Evolutionary conservation across 2,329 filamentous ascomycete species (phyloP).

Genomic region (Dichotomopilus funicola): DNA sequence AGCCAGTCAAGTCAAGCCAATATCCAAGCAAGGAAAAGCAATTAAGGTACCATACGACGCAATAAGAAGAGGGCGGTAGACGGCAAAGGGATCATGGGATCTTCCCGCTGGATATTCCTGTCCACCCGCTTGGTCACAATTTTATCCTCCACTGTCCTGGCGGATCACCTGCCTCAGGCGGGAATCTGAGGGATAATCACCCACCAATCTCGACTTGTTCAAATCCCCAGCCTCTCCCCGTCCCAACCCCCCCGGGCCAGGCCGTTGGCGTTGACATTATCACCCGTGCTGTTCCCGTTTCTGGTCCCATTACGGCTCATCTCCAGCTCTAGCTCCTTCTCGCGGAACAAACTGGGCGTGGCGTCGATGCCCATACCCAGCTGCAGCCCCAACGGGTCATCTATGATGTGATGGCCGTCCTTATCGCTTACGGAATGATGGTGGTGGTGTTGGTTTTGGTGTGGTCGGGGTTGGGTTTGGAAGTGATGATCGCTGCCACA

Average conservation of each 20-base stretch:
- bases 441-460: background rate
- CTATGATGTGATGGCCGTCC: background rate
- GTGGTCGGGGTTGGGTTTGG: background rate
- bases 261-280: background rate
- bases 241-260: slow-evolving; percentile 5
- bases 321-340: slow-evolving; percentile 11
- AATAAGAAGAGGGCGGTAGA: background rate
- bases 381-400: slow-evolving; percentile 3
- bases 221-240: slow-evolving; percentile 2
- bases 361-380: background rate
- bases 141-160: too few species aligned
- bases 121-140: too few species aligned
- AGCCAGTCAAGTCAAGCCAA: background rate
- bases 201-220: background rate
- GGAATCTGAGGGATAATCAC: too few species aligned
- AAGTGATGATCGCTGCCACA: slow-evolving; percentile 9
- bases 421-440: slow-evolving; percentile 3
- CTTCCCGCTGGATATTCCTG: background rate
- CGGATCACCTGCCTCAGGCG: too few species aligned
- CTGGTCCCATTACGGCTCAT: background rate
- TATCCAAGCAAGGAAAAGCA: background rate
- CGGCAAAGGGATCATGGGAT: background rate
- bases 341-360: background rate
- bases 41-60: background rate
- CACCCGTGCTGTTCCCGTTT: background rate